phyloP scores from a whole-genome alignment of 768 basidiomycete species.

The Agaricus sinodeliciosus region DNA sequence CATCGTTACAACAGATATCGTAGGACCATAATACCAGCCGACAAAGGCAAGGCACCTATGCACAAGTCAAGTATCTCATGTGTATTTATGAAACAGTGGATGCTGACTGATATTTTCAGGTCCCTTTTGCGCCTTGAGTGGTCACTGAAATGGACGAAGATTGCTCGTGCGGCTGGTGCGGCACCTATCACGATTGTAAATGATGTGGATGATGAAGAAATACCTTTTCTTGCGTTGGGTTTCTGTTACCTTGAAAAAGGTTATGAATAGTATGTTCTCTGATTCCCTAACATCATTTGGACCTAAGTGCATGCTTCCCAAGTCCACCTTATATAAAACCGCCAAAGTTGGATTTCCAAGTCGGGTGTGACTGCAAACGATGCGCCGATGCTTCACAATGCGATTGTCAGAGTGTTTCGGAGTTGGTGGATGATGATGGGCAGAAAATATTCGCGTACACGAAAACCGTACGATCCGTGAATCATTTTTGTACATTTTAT shows the following conservation, averaged over 20 bases:
- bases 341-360: slow-evolving; percentile 25
- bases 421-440: slow-evolving; percentile 24
- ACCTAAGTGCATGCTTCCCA: not conserved
- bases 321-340: slow-evolving; percentile 13
- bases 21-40: not conserved
- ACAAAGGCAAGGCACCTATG: not conserved
- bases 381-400: slow-evolving; percentile 32
- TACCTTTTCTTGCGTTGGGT: slow-evolving; percentile 32
- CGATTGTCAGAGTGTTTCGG: slow-evolving; percentile 41
- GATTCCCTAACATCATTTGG: too few species aligned
- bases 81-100: not conserved
- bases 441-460: slow-evolving; percentile 37
- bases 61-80: not conserved
- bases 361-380: slow-evolving; percentile 35
- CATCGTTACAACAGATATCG: not conserved
- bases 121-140: not conserved
- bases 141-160: slow-evolving; percentile 13
- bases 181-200: slow-evolving; percentile 31
- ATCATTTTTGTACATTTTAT: not conserved
- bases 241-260: slow-evolving; percentile 50
- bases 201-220: slow-evolving; percentile 34
- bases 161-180: slow-evolving; percentile 26
- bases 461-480: slow-evolving; percentile 21
- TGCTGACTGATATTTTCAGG: not conserved
- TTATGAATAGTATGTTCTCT: slow-evolving; percentile 39